Conservation (phyloP, 306 rosid genomes). For the Castanospermum australe region DNA sequence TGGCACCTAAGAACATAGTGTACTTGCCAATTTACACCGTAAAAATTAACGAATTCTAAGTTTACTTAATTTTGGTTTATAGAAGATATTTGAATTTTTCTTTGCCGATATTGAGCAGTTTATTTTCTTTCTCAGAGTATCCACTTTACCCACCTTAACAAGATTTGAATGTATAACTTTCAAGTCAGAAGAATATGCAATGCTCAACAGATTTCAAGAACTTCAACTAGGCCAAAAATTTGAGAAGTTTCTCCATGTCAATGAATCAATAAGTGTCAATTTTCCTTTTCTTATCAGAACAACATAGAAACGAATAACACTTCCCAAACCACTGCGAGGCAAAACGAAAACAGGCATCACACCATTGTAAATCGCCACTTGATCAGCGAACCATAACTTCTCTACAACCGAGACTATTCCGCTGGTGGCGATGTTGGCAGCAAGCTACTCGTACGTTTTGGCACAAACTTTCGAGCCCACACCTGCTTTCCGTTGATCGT, state of each 20-base stretch:
- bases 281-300: background rate
- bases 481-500: conserved; percentile 75
- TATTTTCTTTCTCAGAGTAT: background rate
- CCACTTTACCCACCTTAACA: too few species aligned
- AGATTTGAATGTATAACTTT: too few species aligned
- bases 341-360: background rate
- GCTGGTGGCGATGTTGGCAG: background rate
- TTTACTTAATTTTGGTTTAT: too few species aligned
- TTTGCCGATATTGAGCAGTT: background rate
- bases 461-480: conserved; percentile 70
- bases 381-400: background rate
- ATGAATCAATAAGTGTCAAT: too few species aligned
- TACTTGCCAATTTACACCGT: background rate
- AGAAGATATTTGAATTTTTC: too few species aligned
- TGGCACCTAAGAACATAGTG: background rate
- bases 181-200: background rate
- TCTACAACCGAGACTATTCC: background rate
- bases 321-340: background rate
- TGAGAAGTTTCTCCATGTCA: background rate
- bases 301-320: background rate
- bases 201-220: background rate
- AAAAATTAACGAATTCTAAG: background rate
- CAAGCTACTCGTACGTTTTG: conserved; percentile 28
- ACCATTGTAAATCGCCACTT: too few species aligned
- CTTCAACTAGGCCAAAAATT: background rate